These are phyloP conservation scores for Imleria badia DNA, from an alignment of 768 basidiomycete genomes.

Conservation along the genomic window DNA sequence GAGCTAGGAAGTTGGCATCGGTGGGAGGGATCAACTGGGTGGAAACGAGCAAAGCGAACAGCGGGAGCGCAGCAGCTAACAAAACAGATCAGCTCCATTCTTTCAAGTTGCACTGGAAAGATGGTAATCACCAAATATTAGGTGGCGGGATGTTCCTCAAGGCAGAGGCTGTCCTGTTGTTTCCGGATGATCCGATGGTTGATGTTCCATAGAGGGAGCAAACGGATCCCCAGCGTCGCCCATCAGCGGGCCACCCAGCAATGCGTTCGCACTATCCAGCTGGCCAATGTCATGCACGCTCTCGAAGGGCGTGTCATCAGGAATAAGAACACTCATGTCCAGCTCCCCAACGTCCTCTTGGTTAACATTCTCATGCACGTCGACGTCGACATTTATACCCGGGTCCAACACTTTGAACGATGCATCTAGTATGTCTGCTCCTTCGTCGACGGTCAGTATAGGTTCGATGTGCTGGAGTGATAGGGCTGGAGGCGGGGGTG, in stretches of 20 bases:
- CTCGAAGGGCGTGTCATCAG: constrained; percentile 63
- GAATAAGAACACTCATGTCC: constrained; percentile 63
- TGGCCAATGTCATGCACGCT: constrained; percentile 54
- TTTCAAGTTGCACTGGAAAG: background rate
- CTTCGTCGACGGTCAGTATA: constrained; percentile 38
- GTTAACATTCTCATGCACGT: constrained; percentile 32
- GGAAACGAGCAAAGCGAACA: too few species aligned
- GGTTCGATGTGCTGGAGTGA: constrained; percentile 51
- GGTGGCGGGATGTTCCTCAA: background rate
- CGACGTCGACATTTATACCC: constrained; percentile 43
- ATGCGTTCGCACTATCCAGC: constrained; percentile 48
- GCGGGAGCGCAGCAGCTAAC: background rate
- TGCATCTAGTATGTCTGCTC: constrained; percentile 48
- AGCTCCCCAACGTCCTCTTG: constrained; percentile 46
- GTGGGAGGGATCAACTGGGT: too few species aligned
- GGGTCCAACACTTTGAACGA: constrained; percentile 56
- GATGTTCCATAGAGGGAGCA: constrained; percentile 28
- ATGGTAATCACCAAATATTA: constrained; percentile 8
- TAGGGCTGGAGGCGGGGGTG: constrained; percentile 65
- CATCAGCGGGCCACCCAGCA: constrained; percentile 63
- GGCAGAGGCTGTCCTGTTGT: constrained; percentile 8
- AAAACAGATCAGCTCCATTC: constrained; percentile 1
- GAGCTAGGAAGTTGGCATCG: background rate
- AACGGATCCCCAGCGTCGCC: constrained; percentile 64
- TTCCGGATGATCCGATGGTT: constrained; percentile 11